Conservation (phyloP, 768 basidiomycete species). For the Tulasnella sp. region DNA sequence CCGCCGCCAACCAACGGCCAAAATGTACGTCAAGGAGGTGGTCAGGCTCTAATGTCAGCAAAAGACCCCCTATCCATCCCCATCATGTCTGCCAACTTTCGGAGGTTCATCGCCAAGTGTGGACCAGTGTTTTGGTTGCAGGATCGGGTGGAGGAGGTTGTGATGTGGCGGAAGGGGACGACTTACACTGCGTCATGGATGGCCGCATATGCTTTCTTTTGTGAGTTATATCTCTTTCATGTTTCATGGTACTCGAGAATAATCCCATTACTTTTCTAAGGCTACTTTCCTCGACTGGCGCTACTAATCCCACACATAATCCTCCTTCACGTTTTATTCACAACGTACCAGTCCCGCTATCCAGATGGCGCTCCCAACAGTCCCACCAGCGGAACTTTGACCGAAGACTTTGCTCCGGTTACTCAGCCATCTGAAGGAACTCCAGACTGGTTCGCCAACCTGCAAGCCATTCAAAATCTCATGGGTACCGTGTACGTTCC, state of each 20-base stretch:
- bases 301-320: constrained; percentile 64
- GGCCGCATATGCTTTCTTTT: constrained; percentile 69
- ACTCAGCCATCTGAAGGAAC: constrained; percentile 52
- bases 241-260: background rate
- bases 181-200: constrained; percentile 70
- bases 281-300: constrained; percentile 68
- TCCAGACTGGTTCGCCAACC: constrained; percentile 77
- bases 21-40: background rate
- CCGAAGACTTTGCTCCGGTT: background rate
- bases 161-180: constrained; percentile 78
- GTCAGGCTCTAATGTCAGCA: constrained; percentile 26
- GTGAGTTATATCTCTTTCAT: constrained; percentile 44
- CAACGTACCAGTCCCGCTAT: constrained; percentile 51
- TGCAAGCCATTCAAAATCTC: constrained; percentile 86
- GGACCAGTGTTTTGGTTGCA: constrained; percentile 87
- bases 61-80: constrained; percentile 63
- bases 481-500: constrained; percentile 72
- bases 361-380: constrained; percentile 21
- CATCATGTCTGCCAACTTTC: constrained; percentile 73
- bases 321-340: constrained; percentile 62
- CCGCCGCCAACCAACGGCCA: background rate
- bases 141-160: constrained; percentile 78
- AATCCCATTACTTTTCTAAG: constrained; percentile 39
- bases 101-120: constrained; percentile 67
- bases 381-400: background rate